phyloP scores from a whole-genome alignment of 2,329 filamentous ascomycete genomes.

The Fusarium equiseti region DNA sequence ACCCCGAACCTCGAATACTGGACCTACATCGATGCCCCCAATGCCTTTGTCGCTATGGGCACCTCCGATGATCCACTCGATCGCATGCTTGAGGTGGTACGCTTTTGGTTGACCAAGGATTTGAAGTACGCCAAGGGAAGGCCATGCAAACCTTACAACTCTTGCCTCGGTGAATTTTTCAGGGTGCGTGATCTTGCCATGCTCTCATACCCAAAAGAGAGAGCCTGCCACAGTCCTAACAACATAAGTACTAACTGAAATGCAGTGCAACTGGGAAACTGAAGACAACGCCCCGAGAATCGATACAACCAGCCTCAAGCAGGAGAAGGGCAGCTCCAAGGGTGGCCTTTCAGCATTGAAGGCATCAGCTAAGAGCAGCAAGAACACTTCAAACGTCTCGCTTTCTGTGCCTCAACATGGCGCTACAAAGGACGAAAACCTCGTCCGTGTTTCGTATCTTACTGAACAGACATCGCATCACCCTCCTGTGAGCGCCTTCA shows the following conservation, averaged over 20 bases:
- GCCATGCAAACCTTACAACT: slow-evolving; percentile 99
- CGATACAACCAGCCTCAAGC: slow-evolving; percentile 58
- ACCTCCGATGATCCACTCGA: slow-evolving; percentile 92
- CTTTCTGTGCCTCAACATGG: slow-evolving; percentile 64
- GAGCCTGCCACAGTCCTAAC: slow-evolving; percentile 1
- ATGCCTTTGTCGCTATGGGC: slow-evolving; percentile 85
- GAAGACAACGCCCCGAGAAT: slow-evolving; percentile 80
- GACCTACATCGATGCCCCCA: slow-evolving; percentile 96
- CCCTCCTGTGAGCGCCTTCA: slow-evolving; percentile 96
- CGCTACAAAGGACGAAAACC: slow-evolving; percentile 59
- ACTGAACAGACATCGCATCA: slow-evolving; percentile 99
- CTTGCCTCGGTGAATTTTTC: slow-evolving; percentile 96
- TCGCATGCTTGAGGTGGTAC: slow-evolving; percentile 92
- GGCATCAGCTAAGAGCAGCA: slow-evolving; percentile 58
- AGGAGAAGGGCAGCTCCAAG: slow-evolving; percentile 53
- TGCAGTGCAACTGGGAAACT: slow-evolving; percentile 93
- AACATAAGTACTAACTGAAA: slow-evolving; percentile 29
- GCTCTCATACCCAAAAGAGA: not conserved
- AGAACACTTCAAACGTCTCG: slow-evolving; percentile 62
- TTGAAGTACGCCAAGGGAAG: slow-evolving; percentile 98
- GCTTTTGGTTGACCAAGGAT: slow-evolving; percentile 99
- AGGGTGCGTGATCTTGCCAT: slow-evolving; percentile 68
- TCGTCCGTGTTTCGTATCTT: slow-evolving; percentile 89
- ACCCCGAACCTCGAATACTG: slow-evolving; percentile 98
- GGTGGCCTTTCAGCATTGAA: slow-evolving; percentile 62